Conservation (phyloP, 441 rosid genomes). For the Omphalea diandra region DNA sequence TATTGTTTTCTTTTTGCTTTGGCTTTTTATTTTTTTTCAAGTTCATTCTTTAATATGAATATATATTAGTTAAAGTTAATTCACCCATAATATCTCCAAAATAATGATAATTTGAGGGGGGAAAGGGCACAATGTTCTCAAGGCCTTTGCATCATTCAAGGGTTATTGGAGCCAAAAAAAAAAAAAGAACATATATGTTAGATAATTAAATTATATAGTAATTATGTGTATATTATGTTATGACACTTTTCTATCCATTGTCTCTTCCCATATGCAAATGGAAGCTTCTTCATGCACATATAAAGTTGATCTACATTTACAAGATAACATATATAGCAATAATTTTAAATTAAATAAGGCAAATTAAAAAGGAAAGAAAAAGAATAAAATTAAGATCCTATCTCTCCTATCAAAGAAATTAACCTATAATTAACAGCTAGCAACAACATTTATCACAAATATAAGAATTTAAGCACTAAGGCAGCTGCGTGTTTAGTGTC, state of each 20-base stretch:
- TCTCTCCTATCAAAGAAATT: constrained; percentile 26
- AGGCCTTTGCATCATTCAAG: constrained; percentile 14
- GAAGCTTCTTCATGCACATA: constrained; percentile 29
- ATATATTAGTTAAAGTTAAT: too few species aligned
- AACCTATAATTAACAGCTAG: constrained; percentile 8
- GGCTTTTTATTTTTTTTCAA: too few species aligned
- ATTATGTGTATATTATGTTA: neutral
- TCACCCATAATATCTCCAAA: too few species aligned
- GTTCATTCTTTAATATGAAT: too few species aligned
- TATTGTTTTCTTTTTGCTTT: too few species aligned
- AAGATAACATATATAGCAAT: constrained; percentile 20
- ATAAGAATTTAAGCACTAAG: constrained; percentile 9
- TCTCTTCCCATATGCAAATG: constrained; percentile 15
- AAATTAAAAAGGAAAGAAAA: neutral
- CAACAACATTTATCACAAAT: neutral
- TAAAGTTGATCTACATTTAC: constrained; percentile 41
- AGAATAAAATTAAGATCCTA: constrained; percentile 28
- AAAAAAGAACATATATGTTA: neutral
- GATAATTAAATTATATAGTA: neutral
- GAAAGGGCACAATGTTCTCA: too few species aligned
- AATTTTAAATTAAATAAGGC: constrained; percentile 1
- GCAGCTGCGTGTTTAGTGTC: neutral
- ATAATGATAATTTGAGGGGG: too few species aligned
- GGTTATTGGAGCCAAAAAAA: constrained; percentile 6
- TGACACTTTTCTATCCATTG: neutral